Evolutionary conservation across 1,139 yeast species (phyloP).

Genomic region (Blastobotrys malaysiensis): DNA sequence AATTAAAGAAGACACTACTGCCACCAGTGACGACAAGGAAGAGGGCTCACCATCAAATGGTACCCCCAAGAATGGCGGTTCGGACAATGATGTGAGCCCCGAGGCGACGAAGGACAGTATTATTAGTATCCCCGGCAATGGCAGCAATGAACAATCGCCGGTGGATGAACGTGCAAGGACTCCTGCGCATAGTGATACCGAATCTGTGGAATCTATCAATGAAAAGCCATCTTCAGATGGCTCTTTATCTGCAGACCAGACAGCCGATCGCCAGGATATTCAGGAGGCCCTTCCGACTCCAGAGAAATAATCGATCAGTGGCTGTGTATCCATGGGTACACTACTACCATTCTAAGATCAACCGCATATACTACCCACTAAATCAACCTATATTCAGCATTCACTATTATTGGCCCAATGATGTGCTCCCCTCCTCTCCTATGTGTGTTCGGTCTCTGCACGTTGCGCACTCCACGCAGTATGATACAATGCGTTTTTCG

Average conservation of each 20-base stretch:
- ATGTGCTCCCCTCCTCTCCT: background rate
- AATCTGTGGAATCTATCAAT: background rate
- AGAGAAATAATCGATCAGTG: background rate
- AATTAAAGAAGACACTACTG: no score
- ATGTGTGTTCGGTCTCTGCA: background rate
- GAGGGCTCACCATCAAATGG: no score
- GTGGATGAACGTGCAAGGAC: background rate
- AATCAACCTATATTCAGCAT: no score
- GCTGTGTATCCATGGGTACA: background rate
- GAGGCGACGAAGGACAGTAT: no score
- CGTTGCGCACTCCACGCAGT: background rate
- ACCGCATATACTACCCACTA: background rate
- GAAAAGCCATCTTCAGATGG: background rate
- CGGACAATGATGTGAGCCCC: no score
- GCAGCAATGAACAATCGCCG: background rate
- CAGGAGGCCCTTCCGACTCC: background rate
- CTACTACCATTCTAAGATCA: background rate
- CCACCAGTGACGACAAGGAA: no score
- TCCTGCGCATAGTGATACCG: background rate
- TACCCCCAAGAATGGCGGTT: no score
- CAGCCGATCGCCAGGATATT: background rate
- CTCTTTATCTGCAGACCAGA: background rate
- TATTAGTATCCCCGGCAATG: no score
- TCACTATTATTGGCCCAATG: background rate
- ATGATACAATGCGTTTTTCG: background rate